Conservation (phyloP, 441 rosid genomes). For the Isatis lusitanica region DNA sequence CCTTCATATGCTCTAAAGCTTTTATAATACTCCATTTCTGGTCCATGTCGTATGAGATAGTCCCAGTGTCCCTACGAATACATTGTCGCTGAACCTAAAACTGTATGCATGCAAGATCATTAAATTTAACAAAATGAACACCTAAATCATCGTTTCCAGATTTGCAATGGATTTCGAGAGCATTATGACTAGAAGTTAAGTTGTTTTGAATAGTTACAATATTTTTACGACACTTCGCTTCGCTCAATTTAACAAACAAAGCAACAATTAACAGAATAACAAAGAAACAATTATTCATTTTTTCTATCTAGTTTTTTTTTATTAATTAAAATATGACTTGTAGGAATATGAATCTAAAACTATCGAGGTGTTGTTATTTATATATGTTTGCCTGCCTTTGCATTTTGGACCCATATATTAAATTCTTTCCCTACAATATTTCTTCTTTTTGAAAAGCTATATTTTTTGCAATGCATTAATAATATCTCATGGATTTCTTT, state of each 20-base stretch:
- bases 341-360: background rate
- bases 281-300: background rate
- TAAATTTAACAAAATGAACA: background rate
- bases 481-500: background rate
- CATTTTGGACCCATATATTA: background rate
- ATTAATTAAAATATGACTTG: background rate
- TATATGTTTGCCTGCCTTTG: background rate
- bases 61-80: background rate
- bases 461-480: background rate
- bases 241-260: background rate
- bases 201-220: background rate
- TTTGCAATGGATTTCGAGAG: background rate
- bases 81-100: background rate
- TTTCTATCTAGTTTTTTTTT: background rate
- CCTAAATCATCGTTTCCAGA: background rate
- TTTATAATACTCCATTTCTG: background rate
- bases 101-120: background rate
- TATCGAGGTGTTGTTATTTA: background rate
- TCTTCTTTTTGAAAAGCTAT: background rate
- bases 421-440: background rate
- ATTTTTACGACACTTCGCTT: background rate
- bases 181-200: background rate
- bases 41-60: background rate
- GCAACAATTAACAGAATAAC: background rate
- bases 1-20: conserved; percentile 1